phyloP scores from a whole-genome alignment of 192 early-diverging fungal genomes.

The Anaeromyces robustus region DNA sequence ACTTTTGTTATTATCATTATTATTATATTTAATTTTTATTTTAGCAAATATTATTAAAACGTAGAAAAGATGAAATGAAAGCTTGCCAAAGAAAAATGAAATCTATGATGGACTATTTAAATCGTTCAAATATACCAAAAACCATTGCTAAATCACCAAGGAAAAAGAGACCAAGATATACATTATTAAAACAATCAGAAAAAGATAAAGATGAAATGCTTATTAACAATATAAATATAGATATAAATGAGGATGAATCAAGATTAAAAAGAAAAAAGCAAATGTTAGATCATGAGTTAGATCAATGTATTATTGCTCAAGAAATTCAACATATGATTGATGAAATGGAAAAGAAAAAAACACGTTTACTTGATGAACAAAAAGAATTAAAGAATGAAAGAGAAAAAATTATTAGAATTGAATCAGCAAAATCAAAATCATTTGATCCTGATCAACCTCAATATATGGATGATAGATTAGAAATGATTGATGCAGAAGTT shows the following conservation, averaged over 20 bases:
- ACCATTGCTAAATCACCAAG: conserved; percentile 13
- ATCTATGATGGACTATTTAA: conserved; percentile 25
- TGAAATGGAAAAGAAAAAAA: conserved; percentile 28
- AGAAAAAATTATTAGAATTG: conserved; percentile 17
- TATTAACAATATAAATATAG: conserved; percentile 4
- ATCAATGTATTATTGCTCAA: neutral
- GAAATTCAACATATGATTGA: conserved; percentile 19
- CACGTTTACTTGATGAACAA: conserved; percentile 25
- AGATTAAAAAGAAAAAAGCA: neutral
- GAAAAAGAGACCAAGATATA: neutral
- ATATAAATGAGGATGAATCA: neutral
- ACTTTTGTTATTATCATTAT: too few species aligned
- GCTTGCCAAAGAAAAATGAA: conserved; percentile 19
- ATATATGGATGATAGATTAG: conserved; percentile 37
- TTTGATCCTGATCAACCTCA: conserved; percentile 14
- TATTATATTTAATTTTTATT: conserved; percentile 13
- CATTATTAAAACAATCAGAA: neutral
- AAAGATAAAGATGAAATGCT: neutral
- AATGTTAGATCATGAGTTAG: neutral
- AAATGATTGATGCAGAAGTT: conserved; percentile 38
- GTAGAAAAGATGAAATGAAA: conserved; percentile 29
- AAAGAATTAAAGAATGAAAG: conserved; percentile 27
- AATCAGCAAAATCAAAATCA: conserved; percentile 10
- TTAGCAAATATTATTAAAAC: conserved; percentile 17
- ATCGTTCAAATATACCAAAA: conserved; percentile 26